Evolutionary conservation across 2,329 filamentous ascomycete genomes (phyloP).

Genomic region (Penicillium sp.): DNA sequence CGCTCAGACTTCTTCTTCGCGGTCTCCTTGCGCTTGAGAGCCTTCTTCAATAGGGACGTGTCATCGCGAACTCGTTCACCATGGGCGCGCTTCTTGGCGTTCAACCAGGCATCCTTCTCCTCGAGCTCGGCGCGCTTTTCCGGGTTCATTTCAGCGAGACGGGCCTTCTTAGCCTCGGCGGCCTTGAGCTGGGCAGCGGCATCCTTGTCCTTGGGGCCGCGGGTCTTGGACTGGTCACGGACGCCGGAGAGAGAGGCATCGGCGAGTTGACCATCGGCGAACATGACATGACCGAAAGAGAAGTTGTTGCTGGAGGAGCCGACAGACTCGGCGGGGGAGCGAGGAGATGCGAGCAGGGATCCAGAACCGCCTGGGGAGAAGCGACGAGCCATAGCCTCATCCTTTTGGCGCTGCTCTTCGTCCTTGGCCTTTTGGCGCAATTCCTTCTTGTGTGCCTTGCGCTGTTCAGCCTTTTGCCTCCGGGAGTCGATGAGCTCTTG

Average conservation of each 20-base stretch:
- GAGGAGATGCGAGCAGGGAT: conserved; percentile 61
- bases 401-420: conserved; percentile 72
- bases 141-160: conserved; percentile 75
- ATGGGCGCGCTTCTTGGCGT: conserved; percentile 84
- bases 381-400: conserved; percentile 62
- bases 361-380: conserved; percentile 64
- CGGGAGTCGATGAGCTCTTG: conserved; percentile 92
- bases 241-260: conserved; percentile 71
- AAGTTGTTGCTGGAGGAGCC: conserved; percentile 67
- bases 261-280: conserved; percentile 81
- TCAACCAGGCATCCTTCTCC: conserved; percentile 94
- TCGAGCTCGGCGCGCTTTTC: conserved; percentile 84
- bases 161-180: conserved; percentile 83
- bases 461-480: conserved; percentile 82
- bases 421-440: conserved; percentile 76
- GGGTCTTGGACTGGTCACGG: conserved; percentile 73
- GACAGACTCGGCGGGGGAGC: conserved; percentile 55
- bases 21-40: conserved; percentile 89
- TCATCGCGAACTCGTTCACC: conserved; percentile 90
- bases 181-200: conserved; percentile 84
- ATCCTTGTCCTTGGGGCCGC: conserved; percentile 86
- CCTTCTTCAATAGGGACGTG: conserved; percentile 86
- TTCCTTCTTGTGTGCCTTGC: conserved; percentile 88
- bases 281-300: conserved; percentile 89
- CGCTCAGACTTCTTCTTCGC: conserved; percentile 89